Evolutionary conservation across 495 filamentous ascomycete genomes (phyloP).

Genomic region (Aspergillus nanangensis): DNA sequence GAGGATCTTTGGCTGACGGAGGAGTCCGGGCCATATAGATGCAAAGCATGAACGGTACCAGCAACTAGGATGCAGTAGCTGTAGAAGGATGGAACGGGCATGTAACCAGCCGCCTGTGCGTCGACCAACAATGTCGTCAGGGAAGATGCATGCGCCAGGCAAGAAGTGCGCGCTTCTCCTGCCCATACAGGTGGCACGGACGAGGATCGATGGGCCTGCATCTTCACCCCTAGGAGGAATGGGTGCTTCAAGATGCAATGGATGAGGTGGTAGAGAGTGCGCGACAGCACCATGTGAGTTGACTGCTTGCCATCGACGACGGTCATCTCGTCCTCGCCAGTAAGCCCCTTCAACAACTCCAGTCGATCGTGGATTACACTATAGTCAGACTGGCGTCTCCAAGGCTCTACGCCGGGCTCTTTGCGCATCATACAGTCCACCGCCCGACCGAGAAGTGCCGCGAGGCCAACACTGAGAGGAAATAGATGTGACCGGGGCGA

Average conservation of each 20-base stretch:
- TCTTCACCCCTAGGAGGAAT: conserved; percentile 16
- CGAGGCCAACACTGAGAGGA: conserved; percentile 14
- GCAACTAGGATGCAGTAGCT: conserved; percentile 24
- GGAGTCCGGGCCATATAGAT: conserved; percentile 10
- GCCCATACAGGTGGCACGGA: conserved; percentile 13
- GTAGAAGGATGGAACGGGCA: conserved; percentile 18
- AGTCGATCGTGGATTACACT: conserved; percentile 13
- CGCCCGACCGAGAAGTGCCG: conserved; percentile 16
- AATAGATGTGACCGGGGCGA: conserved; percentile 8
- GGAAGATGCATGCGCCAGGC: conserved; percentile 11
- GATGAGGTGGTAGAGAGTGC: conserved; percentile 20
- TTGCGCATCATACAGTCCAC: conserved; percentile 22
- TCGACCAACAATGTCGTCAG: conserved; percentile 20
- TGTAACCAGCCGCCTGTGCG: conserved; percentile 21
- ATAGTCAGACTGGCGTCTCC: conserved; percentile 19
- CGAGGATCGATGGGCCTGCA: neutral
- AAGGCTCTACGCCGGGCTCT: conserved; percentile 12
- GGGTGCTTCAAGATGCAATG: conserved; percentile 29
- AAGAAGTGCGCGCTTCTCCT: conserved; percentile 7
- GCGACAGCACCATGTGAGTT: conserved; percentile 22
- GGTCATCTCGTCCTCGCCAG: conserved; percentile 6
- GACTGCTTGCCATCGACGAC: conserved; percentile 13
- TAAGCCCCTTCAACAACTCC: conserved; percentile 19
- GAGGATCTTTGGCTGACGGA: conserved; percentile 11
- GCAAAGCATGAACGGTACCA: conserved; percentile 20